Evolutionary conservation across 2,329 filamentous ascomycete genomes (phyloP), one percentile per base, ranked within the genome.

Genomic region (Ophiostoma perfectum): DNA sequence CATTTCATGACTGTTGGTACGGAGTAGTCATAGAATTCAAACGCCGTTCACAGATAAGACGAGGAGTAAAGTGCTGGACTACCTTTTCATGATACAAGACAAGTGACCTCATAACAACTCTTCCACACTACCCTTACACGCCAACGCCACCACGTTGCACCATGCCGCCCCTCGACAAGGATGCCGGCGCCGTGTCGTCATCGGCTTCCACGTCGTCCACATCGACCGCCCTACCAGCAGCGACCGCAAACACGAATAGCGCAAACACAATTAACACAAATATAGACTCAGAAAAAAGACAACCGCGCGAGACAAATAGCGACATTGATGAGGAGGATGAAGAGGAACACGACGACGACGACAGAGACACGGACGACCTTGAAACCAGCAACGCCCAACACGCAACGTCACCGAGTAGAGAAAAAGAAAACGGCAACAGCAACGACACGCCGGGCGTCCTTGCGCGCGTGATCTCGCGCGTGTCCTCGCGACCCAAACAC

Each of bases 391-490:
- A 41, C n/a, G 45, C 45, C 16, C 55, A 60, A 11, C 55, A 18
- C 11, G 11, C 4, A 11, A 9, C 55, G 11, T 9, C 55, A 14
- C 41, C 42, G 38, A 27, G 27, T n/a, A 68, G 14, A 44, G 70
- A 41, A 27, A 27, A 27, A 27, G 27, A 27, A 27, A 27, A 27
- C 66, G 67, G 36, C 64, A 69, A 2, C 44, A 41, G 6, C 58
- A 8, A 39, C 18, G 45, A 39, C 6, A 63, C 42, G 8, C 18
- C 12, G 0, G 66, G 72, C 47, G 71, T 77, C 0, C 62, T 81
- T 1, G 75, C 72, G 66, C 78, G 80, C 1, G 78, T 80, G 4
- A 69, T 82, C 12, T 82, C 80, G 70, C 75, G 77, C 16, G 77
- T 79, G 3, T 78, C 79, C 1, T 78, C 79, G 0, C 80, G 76